Conservation (phyloP, 2,329 filamentous ascomycete species). For the Pseudogymnoascus sp. region DNA sequence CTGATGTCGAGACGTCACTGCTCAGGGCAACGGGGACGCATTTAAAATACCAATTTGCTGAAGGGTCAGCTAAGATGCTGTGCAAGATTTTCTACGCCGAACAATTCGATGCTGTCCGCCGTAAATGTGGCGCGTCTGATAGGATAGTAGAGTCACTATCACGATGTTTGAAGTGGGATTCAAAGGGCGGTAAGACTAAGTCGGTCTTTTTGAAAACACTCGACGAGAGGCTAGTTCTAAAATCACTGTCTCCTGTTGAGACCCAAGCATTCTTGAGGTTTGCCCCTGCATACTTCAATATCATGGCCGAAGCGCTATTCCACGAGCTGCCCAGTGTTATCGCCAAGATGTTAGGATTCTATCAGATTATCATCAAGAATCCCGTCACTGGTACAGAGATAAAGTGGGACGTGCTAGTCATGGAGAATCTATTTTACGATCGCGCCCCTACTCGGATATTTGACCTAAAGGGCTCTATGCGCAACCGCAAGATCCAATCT, state of each 20-base stretch:
- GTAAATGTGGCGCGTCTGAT: slow-evolving; percentile 87
- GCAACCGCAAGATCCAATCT: slow-evolving; percentile 92
- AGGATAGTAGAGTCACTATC: slow-evolving; percentile 93
- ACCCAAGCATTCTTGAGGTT: slow-evolving; percentile 92
- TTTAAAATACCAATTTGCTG: slow-evolving; percentile 90
- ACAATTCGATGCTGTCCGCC: slow-evolving; percentile 88
- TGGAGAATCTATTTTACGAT: slow-evolving; percentile 98
- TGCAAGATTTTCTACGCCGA: slow-evolving; percentile 99
- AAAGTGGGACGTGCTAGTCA: slow-evolving; percentile 87
- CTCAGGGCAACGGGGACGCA: slow-evolving; percentile 82
- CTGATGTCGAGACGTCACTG: slow-evolving; percentile 76
- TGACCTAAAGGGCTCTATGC: slow-evolving; percentile 96
- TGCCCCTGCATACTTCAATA: slow-evolving; percentile 92
- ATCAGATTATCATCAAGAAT: slow-evolving; percentile 95
- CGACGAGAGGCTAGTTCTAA: slow-evolving; percentile 75
- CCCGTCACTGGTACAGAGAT: slow-evolving; percentile 85
- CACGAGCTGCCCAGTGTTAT: slow-evolving; percentile 93
- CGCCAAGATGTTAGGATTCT: slow-evolving; percentile 98
- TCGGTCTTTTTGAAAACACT: slow-evolving; percentile 95
- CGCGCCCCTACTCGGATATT: slow-evolving; percentile 83
- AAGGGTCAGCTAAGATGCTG: slow-evolving; percentile 87
- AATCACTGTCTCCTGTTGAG: slow-evolving; percentile 83
- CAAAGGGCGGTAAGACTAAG: slow-evolving; percentile 94
- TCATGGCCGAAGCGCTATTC: slow-evolving; percentile 94
- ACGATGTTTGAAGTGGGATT: slow-evolving; percentile 95